Evolutionary conservation across 768 basidiomycete species (phyloP).

Genomic region (Tricholomella constricta): DNA sequence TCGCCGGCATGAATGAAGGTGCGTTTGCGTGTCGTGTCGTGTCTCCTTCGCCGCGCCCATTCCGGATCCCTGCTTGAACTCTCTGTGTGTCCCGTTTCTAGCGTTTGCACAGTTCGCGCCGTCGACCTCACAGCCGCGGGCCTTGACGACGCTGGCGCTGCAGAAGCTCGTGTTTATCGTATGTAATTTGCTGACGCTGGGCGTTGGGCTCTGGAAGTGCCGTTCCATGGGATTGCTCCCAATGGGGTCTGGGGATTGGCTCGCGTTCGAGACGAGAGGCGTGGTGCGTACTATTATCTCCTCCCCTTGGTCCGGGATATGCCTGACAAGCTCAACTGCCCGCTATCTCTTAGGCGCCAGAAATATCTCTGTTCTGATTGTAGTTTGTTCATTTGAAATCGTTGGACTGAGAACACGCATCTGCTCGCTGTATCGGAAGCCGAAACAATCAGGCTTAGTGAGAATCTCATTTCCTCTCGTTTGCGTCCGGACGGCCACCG

Average conservation of each 20-base stretch:
- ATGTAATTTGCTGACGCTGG: conserved; percentile 78
- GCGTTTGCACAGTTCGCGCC: conserved; percentile 79
- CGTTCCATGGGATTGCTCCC: conserved; percentile 90
- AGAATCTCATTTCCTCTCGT: no score
- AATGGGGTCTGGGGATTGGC: conserved; percentile 90
- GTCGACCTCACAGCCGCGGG: conserved; percentile 52
- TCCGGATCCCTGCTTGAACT: no score
- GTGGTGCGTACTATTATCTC: conserved; percentile 45
- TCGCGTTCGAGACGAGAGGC: conserved; percentile 87
- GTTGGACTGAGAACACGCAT: no score
- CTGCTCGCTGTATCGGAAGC: no score
- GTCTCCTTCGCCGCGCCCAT: no score
- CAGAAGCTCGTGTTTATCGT: conserved; percentile 73
- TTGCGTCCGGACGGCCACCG: no score
- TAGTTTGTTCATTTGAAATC: no score
- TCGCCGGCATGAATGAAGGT: conserved; percentile 80
- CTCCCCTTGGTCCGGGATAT: no score
- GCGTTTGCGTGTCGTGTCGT: no score
- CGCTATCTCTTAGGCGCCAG: conserved; percentile 6
- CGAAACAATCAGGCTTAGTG: no score
- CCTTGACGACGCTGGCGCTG: conserved; percentile 57
- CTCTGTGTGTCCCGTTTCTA: conserved; percentile 21
- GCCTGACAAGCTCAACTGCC: background rate
- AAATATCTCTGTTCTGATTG: conserved; percentile 3
- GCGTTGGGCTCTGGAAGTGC: conserved; percentile 91